Evolutionary conservation across 805 yeast species (phyloP).

Genomic region (Candida rishiriensis): DNA sequence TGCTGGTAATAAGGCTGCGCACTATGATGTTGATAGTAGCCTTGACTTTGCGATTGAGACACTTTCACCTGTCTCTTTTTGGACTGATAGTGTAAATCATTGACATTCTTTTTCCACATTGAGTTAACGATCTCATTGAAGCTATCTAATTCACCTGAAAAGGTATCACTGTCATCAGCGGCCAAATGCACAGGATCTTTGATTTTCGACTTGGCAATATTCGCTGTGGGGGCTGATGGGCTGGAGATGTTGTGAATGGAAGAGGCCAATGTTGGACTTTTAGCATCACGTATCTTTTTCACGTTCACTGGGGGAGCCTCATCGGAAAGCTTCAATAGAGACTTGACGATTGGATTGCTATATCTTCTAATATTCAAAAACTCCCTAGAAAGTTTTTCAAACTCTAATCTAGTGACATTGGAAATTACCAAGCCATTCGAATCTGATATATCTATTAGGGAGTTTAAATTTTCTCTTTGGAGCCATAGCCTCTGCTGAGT

Average conservation of each 20-base stretch:
- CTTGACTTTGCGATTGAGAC: not conserved
- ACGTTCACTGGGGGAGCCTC: conserved; percentile 5
- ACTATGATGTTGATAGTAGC: too few relatives aligned
- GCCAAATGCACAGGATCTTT: not conserved
- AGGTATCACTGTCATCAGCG: not conserved
- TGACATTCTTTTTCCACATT: conserved; percentile 17
- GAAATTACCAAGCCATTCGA: conserved; percentile 23
- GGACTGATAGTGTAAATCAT: conserved; percentile 7
- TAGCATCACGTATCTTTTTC: conserved; percentile 7
- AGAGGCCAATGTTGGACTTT: not conserved
- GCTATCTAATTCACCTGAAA: conserved; percentile 9
- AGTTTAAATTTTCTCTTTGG: conserved; percentile 60
- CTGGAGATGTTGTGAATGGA: too few relatives aligned
- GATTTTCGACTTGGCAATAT: not conserved
- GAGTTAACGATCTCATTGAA: conserved; percentile 9
- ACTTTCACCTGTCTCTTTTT: conserved; percentile 1
- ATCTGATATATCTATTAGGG: conserved; percentile 52
- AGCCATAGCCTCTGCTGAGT: conserved; percentile 84
- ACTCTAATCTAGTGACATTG: conserved; percentile 61
- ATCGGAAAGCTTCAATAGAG: conserved; percentile 47
- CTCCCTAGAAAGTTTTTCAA: conserved; percentile 73
- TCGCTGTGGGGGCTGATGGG: too few relatives aligned
- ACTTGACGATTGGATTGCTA: conserved; percentile 63
- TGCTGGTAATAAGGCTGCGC: not conserved
- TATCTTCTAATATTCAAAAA: conserved; percentile 65